These are phyloP conservation scores for Fusarium nisikadoi DNA, from an alignment of 2,329 filamentous ascomycete genomes.

Conservation along the genomic window DNA sequence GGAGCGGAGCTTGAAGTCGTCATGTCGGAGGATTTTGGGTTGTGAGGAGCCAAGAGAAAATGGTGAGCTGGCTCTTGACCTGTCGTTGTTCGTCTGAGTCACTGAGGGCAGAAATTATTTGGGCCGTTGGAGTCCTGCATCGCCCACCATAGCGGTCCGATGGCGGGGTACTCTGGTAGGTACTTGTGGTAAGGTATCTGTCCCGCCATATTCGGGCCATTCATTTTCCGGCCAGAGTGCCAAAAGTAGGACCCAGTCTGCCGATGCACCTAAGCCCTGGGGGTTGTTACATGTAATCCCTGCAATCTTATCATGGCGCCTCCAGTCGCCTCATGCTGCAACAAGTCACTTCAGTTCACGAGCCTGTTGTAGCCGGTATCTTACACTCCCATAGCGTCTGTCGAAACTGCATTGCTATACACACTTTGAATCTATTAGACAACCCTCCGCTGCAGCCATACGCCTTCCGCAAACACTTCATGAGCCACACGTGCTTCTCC, in stretches of 20 bases:
- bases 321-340: slow-evolving; percentile 34
- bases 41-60: slow-evolving; percentile 20
- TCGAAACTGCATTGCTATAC: slow-evolving; percentile 7
- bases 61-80: slow-evolving; percentile 19
- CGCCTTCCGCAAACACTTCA: slow-evolving; percentile 27
- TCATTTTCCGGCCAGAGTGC: slow-evolving; percentile 20
- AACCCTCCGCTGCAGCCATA: not conserved
- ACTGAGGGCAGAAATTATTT: slow-evolving; percentile 44
- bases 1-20: slow-evolving; percentile 51
- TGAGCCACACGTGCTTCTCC: slow-evolving; percentile 41
- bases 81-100: slow-evolving; percentile 41
- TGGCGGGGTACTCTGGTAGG: slow-evolving; percentile 42
- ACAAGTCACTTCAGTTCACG: slow-evolving; percentile 14
- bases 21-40: slow-evolving; percentile 51
- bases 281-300: slow-evolving; percentile 29
- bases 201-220: slow-evolving; percentile 21
- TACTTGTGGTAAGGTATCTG: slow-evolving; percentile 12
- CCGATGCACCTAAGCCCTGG: slow-evolving; percentile 1
- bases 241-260: not conserved
- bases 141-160: slow-evolving; percentile 30
- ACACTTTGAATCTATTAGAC: not conserved
- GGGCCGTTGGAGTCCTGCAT: slow-evolving; percentile 28
- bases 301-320: slow-evolving; percentile 42
- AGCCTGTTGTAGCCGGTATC: slow-evolving; percentile 18
- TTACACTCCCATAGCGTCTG: slow-evolving; percentile 15